Base-by-base conservation (phyloP, 2,329 filamentous ascomycete genomes). In the Helotiales sp. region DNA sequence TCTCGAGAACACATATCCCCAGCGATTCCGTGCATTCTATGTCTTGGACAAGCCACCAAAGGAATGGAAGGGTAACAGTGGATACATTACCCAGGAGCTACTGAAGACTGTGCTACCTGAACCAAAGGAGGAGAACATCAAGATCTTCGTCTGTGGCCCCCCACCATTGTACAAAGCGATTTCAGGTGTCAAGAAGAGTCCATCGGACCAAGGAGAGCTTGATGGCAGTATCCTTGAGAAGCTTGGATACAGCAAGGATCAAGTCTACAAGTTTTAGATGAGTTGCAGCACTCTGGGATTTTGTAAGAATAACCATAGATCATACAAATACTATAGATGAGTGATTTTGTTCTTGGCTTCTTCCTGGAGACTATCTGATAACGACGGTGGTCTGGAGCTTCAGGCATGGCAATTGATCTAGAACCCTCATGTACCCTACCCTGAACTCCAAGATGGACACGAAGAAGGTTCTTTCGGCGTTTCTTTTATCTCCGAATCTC, bases 11-110 rank as follows among this genome's bases (percentile, higher is more conserved):
- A 92, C 89, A 50, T 96, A 93, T 79, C 95, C 95, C 17, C 90
- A 92, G 76, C 89, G 93, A 64, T 98, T 99, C 88, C 87, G 90
- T 69, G 92, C 90, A 58, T 97, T 98, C 78, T 97, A 98, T 78
- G 83, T 93, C 52, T 83, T 99, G 34, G 91, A 96, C 79, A 90
- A 93, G 70, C 90, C 85, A 49, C 89, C 89, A 48, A 84, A 90
- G 78, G 81, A 81, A 58, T 96, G 91, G 91, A 75, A 76, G 55
- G 89, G 90, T 66, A 84, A 81, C 70, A 90, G 86, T 74, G 95
- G 95, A 62, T 88, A 80, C 79, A 88, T 99, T 72, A 90, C 77
- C 75, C 96, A 96, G 83, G 92, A 97, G 65, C 81, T 98, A 57
- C 78, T 99, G 70, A 96, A 98, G 88, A 93, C 90, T 51, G 92